Conservation (phyloP, 306 rosid genomes). For the Herpetospermum pedunculosum region DNA sequence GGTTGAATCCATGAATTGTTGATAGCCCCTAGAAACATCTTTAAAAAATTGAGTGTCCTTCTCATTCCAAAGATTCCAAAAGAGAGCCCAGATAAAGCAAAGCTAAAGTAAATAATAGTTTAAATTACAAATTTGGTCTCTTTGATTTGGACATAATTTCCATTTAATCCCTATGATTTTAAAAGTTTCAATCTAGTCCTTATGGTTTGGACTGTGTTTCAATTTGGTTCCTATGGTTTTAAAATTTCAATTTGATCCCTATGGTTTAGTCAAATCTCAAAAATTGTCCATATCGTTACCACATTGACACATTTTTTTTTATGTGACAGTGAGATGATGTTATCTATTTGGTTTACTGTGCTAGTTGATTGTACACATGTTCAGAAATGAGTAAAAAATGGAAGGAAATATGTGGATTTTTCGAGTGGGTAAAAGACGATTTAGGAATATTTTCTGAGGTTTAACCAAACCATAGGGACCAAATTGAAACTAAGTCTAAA, state of each 20-base stretch:
- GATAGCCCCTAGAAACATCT: no score
- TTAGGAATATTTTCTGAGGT: background rate
- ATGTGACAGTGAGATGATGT: background rate
- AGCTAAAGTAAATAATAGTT: background rate
- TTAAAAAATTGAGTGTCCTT: no score
- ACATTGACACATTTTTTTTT: background rate
- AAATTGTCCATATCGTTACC: background rate
- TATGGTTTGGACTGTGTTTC: background rate
- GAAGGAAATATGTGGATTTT: background rate
- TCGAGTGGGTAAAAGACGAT: background rate
- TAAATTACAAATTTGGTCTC: background rate
- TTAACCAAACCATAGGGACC: background rate
- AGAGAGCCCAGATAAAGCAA: no score
- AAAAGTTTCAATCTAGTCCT: background rate
- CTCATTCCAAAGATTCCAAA: no score
- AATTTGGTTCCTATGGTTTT: no score
- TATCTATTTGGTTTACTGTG: background rate
- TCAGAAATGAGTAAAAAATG: background rate
- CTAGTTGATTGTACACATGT: background rate
- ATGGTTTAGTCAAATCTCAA: no score
- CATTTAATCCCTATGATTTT: background rate
- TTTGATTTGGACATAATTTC: background rate
- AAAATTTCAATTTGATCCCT: no score
- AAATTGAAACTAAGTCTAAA: no score
- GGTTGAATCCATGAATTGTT: no score